Evolutionary conservation across 306 rosid genomes (phyloP).

Genomic region (apple (Malus domestica)): DNA sequence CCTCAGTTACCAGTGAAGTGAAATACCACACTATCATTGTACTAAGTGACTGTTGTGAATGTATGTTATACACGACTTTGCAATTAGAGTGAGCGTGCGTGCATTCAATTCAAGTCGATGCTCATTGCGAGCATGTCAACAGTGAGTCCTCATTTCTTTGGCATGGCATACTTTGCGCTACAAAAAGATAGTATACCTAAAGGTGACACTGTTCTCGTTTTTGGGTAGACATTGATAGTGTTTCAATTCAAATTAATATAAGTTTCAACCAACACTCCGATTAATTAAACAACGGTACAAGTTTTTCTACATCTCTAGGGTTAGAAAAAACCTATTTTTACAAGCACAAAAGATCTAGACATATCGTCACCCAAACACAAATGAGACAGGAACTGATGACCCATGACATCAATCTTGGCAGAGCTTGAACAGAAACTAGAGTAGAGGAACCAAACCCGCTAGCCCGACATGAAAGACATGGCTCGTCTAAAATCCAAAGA

Average conservation of each 20-base stretch:
- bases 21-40: too few relatives aligned
- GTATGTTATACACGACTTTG: too few relatives aligned
- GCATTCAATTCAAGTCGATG: too few relatives aligned
- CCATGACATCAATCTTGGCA: background rate
- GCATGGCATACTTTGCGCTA: too few relatives aligned
- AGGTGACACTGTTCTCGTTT: background rate
- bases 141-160: too few relatives aligned
- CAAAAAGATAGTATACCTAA: too few relatives aligned
- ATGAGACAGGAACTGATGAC: background rate
- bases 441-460: background rate
- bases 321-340: slow-evolving; percentile 32
- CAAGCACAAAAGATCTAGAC: slow-evolving; percentile 28
- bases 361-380: slow-evolving; percentile 12
- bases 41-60: too few relatives aligned
- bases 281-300: slow-evolving; percentile 8
- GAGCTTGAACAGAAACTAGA: background rate
- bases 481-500: slow-evolving; percentile 66
- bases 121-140: too few relatives aligned
- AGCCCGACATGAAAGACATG: slow-evolving; percentile 59
- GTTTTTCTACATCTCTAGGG: slow-evolving; percentile 33
- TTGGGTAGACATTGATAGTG: background rate
- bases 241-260: slow-evolving; percentile 7
- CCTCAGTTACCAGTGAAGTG: too few relatives aligned
- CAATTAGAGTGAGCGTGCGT: too few relatives aligned
- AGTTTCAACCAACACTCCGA: slow-evolving; percentile 14